Evolutionary conservation across 768 basidiomycete species (phyloP).

Genomic region (Phanerochaete carnosa): DNA sequence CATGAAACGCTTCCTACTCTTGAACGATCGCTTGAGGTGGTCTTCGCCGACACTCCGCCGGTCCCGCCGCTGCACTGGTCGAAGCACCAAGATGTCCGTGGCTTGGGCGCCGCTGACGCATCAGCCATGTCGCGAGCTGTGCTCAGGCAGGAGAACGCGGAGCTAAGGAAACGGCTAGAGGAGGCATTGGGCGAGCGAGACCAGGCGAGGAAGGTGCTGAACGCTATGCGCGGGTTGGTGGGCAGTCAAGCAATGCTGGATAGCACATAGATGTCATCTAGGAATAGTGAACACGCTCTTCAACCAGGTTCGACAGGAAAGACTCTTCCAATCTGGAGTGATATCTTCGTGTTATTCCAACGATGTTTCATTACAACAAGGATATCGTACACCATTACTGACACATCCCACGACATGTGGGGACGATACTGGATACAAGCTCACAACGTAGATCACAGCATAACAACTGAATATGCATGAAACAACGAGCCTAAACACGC

Average conservation of each 20-base stretch:
- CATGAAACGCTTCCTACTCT: not conserved
- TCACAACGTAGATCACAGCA: not conserved
- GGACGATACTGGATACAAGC: not conserved
- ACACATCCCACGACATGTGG: not conserved
- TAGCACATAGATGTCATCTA: not conserved
- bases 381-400: slow-evolving; percentile 3
- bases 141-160: not conserved
- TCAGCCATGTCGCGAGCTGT: not conserved
- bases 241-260: not conserved
- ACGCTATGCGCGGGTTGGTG: slow-evolving; percentile 10
- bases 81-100: not conserved
- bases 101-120: not conserved
- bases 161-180: slow-evolving; percentile 3
- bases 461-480: not conserved
- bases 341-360: not conserved
- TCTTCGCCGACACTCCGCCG: not conserved
- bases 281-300: not conserved
- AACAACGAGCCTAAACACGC: not conserved
- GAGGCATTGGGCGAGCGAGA: slow-evolving; percentile 6
- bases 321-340: not conserved
- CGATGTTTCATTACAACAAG: not conserved
- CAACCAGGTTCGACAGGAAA: not conserved
- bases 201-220: slow-evolving; percentile 2
- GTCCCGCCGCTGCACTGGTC: not conserved
- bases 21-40: not conserved